Percentiles rank a stretch among this genome's conserved stretches.
Evolutionary conservation across 805 yeast species (phyloP).

Genomic region (Kuraishia piskuri): DNA sequence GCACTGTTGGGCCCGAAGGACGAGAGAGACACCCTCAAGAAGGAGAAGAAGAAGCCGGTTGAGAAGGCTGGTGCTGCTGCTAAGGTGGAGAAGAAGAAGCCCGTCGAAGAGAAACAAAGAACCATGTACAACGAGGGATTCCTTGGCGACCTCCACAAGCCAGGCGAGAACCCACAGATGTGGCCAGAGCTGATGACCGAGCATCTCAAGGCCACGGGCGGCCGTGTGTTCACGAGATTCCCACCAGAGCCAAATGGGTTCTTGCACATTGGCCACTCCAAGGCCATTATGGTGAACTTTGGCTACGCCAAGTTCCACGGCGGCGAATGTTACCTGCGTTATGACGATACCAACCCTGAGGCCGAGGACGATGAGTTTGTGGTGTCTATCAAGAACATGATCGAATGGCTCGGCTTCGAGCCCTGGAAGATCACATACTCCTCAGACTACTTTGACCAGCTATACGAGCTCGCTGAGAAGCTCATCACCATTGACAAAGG

Average conservation of each 20-base stretch:
- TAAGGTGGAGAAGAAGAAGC: conserved; percentile 17
- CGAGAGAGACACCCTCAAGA: conserved; percentile 79
- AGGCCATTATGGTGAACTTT: conserved; percentile 95
- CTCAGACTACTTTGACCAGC: conserved; percentile 85
- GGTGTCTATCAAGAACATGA: conserved; percentile 74
- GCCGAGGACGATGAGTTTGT: conserved; percentile 94
- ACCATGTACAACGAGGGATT: conserved; percentile 95
- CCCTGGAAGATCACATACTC: conserved; percentile 96
- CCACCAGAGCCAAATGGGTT: conserved; percentile 99
- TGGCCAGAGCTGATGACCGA: conserved; percentile 76
- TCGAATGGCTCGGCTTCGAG: conserved; percentile 86
- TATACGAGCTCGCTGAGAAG: conserved; percentile 83
- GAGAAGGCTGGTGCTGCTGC: conserved; percentile 12
- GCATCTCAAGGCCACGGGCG: conserved; percentile 72
- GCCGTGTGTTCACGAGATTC: conserved; percentile 85
- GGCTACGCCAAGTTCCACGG: conserved; percentile 87
- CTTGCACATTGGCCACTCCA: conserved; percentile 94
- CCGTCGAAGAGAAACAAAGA: conserved; percentile 26
- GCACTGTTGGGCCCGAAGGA: conserved; percentile 87
- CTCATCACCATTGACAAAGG: conserved; percentile 66
- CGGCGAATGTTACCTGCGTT: conserved; percentile 88
- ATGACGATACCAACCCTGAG: conserved; percentile 97
- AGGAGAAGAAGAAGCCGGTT: conserved; percentile 51
- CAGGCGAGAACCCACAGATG: conserved; percentile 91
- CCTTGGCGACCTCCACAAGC: conserved; percentile 87